A percentile compares a stretch with the other conserved stretches of the same genome.
Evolutionary conservation across 176 grass and related monocot species (phyloP).

Genomic region (Eremochloa ophiuroides): DNA sequence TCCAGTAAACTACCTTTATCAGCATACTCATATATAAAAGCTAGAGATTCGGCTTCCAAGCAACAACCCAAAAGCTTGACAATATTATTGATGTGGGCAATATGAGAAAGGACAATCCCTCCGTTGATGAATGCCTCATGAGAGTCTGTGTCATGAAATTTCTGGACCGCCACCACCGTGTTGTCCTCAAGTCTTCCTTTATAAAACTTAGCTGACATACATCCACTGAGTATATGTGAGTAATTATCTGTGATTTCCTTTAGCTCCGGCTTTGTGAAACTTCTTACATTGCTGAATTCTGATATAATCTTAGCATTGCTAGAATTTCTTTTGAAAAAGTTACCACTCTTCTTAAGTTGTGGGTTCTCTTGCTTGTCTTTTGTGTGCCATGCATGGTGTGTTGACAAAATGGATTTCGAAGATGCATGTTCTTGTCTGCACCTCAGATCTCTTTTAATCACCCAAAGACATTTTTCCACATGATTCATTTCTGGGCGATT

Average conservation of each 20-base stretch:
- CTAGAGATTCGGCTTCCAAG: neutral
- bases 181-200: constrained; percentile 12
- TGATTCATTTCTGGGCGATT: constrained; percentile 1
- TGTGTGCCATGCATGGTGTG: neutral
- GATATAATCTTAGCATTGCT: neutral
- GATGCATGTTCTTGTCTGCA: no score
- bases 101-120: neutral
- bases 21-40: neutral
- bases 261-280: neutral
- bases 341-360: neutral
- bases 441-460: neutral
- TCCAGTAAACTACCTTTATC: neutral
- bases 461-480: neutral
- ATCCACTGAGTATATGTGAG: neutral
- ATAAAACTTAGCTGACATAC: neutral
- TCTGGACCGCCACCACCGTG: neutral
- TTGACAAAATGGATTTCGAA: neutral
- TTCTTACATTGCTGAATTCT: neutral
- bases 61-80: neutral
- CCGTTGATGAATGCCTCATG: neutral
- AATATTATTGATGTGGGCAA: neutral
- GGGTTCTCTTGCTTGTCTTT: neutral
- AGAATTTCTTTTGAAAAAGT: neutral
- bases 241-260: neutral
- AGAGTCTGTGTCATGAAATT: neutral